Conservation (phyloP, 2,329 filamentous ascomycete species). For the Akanthomyces dipterigenus region DNA sequence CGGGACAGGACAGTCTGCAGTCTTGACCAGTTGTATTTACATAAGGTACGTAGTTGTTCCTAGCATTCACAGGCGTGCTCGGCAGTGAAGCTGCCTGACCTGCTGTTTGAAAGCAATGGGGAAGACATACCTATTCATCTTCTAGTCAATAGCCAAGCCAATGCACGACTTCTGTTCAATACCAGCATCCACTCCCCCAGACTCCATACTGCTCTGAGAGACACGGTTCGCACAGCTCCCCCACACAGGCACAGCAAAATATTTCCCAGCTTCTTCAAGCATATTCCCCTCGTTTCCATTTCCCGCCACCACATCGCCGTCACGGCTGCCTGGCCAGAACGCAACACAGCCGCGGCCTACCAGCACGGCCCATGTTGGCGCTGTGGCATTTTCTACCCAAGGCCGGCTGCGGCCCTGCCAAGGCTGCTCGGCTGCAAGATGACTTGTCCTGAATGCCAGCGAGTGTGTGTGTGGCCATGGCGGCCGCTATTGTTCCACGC, state of each 20-base stretch:
- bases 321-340: slow-evolving; percentile 6
- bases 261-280: neutral
- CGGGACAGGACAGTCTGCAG: no score
- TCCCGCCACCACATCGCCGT: neutral
- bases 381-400: neutral
- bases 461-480: neutral
- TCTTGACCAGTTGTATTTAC: no score
- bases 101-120: no score
- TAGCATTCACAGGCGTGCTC: no score
- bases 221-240: neutral
- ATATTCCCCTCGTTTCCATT: neutral
- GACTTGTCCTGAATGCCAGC: neutral
- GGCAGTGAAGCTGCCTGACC: no score
- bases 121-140: no score
- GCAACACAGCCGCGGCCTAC: neutral
- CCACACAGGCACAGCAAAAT: neutral
- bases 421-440: neutral
- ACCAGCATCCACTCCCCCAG: no score
- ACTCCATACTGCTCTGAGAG: neutral
- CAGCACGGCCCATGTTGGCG: neutral
- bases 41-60: no score
- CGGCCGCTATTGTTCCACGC: neutral
- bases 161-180: no score
- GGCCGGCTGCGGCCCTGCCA: neutral
- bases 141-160: no score